Percentiles rank a stretch among this genome's conserved stretches.
phyloP scores from a whole-genome alignment of 2,329 filamentous ascomycete species.

The Fusarium sp. region DNA sequence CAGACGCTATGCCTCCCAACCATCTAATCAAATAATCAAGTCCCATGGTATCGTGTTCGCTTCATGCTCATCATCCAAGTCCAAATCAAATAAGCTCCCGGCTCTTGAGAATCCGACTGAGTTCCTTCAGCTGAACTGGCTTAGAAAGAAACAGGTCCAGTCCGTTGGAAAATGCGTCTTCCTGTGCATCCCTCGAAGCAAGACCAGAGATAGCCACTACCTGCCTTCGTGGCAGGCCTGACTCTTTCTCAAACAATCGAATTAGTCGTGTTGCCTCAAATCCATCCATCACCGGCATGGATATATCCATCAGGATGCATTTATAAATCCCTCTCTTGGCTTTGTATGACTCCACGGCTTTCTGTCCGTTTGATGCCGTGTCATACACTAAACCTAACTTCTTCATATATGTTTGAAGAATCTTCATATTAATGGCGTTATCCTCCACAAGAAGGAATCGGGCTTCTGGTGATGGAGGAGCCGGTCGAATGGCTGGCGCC shows the following conservation, averaged over 20 bases:
- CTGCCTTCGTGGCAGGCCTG: constrained; percentile 52
- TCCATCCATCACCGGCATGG: constrained; percentile 68
- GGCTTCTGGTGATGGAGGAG: neutral
- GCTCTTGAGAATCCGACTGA: constrained; percentile 41
- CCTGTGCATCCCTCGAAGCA: constrained; percentile 60
- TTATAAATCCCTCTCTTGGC: constrained; percentile 37
- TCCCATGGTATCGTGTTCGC: constrained; percentile 17
- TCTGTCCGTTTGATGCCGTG: constrained; percentile 49
- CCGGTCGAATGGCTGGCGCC: neutral
- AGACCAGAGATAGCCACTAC: constrained; percentile 66
- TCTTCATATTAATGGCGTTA: constrained; percentile 54
- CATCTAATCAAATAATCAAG: neutral
- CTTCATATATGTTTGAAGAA: constrained; percentile 50
- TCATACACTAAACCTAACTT: constrained; percentile 47
- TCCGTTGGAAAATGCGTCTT: constrained; percentile 64
- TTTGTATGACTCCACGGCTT: constrained; percentile 49
- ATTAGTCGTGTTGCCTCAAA: constrained; percentile 63
- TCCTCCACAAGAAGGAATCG: constrained; percentile 55
- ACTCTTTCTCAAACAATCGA: constrained; percentile 59
- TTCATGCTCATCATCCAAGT: neutral
- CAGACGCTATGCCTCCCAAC: neutral
- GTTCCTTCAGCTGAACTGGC: constrained; percentile 59
- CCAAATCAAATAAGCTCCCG: constrained; percentile 13
- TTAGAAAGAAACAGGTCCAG: constrained; percentile 68
- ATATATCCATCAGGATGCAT: constrained; percentile 61